A percentile compares a stretch with the other conserved stretches of the same genome.
Evolutionary conservation across 1,284 basidiomycete species (phyloP).

Genomic region (Boletus holoroseus): DNA sequence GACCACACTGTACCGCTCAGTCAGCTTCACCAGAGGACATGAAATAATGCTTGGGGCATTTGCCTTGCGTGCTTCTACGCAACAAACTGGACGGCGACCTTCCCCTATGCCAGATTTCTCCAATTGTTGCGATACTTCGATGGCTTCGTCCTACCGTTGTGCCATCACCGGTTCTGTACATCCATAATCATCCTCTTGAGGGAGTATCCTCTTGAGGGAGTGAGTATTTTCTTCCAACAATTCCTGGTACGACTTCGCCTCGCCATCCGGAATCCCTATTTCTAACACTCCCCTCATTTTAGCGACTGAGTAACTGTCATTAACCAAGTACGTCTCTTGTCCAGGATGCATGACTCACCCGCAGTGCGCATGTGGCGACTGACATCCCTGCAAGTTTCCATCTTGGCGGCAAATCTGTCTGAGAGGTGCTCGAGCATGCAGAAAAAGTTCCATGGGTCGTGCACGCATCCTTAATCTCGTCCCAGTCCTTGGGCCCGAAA

Average conservation of each 20-base stretch:
- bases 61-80: background rate
- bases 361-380: background rate
- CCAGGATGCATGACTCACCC: background rate
- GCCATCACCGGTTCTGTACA: background rate
- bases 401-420: background rate
- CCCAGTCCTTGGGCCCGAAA: conserved; percentile 1
- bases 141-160: background rate
- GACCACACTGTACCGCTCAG: background rate
- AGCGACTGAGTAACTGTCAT: background rate
- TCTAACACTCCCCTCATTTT: background rate
- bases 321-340: background rate
- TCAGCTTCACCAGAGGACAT: background rate
- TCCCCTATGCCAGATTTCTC: too few species aligned
- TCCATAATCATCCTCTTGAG: background rate
- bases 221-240: background rate
- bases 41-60: background rate
- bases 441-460: background rate
- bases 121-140: background rate
- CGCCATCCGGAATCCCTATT: background rate
- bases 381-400: background rate
- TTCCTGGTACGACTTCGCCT: background rate
- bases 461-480: background rate
- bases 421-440: conserved; percentile 5
- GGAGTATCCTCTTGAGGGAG: background rate
- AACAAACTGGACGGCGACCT: background rate